A percentile compares a stretch with the other conserved stretches of the same genome.
Conservation (phyloP, 2,329 filamentous ascomycete genomes). For the Ophiocordyceps robertsii region DNA sequence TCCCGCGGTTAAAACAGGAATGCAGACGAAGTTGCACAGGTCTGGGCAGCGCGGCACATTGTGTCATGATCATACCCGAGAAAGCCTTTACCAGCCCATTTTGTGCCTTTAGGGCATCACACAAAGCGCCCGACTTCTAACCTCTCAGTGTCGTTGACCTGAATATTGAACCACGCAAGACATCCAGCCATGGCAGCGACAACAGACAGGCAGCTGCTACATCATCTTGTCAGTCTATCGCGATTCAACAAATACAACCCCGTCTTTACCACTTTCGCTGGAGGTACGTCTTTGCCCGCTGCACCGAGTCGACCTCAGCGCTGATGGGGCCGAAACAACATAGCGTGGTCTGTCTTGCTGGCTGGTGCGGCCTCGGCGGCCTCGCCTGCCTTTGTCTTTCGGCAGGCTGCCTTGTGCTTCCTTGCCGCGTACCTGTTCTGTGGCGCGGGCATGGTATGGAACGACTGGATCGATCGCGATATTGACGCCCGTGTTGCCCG, state of each 20-base stretch:
- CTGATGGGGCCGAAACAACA: background rate
- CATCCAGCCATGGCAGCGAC: no score
- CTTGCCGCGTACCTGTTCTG: slow-evolving; percentile 12
- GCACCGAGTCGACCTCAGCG: background rate
- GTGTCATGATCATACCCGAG: no score
- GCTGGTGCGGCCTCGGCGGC: background rate
- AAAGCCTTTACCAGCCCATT: no score
- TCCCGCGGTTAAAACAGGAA: no score
- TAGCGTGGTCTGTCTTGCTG: slow-evolving; percentile 1
- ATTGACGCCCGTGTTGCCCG: slow-evolving; percentile 13
- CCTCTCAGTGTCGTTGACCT: no score
- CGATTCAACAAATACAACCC: slow-evolving; percentile 3
- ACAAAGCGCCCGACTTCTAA: no score
- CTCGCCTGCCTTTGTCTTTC: slow-evolving; percentile 6
- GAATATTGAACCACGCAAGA: no score
- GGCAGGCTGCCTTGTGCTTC: slow-evolving; percentile 10
- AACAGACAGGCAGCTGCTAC: background rate
- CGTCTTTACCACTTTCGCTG: slow-evolving; percentile 1
- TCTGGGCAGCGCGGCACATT: no score
- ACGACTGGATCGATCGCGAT: slow-evolving; percentile 15
- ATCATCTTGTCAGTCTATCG: background rate
- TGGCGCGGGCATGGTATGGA: slow-evolving; percentile 17
- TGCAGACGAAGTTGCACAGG: no score
- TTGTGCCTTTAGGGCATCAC: no score
- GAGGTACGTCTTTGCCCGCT: background rate